Evolutionary conservation across 768 basidiomycete species (phyloP).

Genomic region (Pholiota conissans): DNA sequence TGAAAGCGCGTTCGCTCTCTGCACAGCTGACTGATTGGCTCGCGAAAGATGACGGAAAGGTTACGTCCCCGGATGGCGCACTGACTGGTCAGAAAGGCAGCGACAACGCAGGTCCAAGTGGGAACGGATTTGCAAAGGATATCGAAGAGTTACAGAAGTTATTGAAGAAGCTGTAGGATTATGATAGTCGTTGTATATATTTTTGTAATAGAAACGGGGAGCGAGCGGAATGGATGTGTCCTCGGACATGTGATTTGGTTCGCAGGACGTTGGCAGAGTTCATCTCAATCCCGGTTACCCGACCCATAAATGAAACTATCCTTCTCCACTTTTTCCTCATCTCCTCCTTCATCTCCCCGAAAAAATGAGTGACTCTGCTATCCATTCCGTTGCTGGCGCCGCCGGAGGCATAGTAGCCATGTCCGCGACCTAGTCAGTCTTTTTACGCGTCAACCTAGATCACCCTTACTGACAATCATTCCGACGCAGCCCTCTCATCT

Average conservation of each 20-base stretch:
- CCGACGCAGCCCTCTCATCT: slow-evolving; percentile 75
- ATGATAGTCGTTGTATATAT: neutral
- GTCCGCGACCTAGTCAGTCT: slow-evolving; percentile 80
- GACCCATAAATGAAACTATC: slow-evolving; percentile 15
- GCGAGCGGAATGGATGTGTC: neutral
- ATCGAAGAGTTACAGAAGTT: slow-evolving; percentile 68
- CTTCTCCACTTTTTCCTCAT: neutral
- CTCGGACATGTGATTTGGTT: slow-evolving; percentile 20
- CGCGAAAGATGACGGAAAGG: slow-evolving; percentile 67
- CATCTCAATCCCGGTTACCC: slow-evolving; percentile 16
- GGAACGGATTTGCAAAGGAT: slow-evolving; percentile 67
- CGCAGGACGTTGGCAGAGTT: slow-evolving; percentile 5
- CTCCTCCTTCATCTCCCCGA: slow-evolving; percentile 4
- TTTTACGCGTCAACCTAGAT: neutral
- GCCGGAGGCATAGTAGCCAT: slow-evolving; percentile 89
- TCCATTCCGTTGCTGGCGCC: slow-evolving; percentile 88
- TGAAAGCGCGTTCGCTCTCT: slow-evolving; percentile 73
- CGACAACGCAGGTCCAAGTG: slow-evolving; percentile 40
- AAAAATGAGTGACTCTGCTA: slow-evolving; percentile 72
- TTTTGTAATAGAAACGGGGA: neutral
- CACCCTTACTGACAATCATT: slow-evolving; percentile 2
- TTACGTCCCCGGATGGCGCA: slow-evolving; percentile 52
- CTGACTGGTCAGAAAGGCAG: slow-evolving; percentile 26
- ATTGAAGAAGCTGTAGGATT: slow-evolving; percentile 44
- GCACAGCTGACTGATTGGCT: slow-evolving; percentile 83